Conservation (phyloP, 177 flowering plant species). For the Telopea speciosissima region DNA sequence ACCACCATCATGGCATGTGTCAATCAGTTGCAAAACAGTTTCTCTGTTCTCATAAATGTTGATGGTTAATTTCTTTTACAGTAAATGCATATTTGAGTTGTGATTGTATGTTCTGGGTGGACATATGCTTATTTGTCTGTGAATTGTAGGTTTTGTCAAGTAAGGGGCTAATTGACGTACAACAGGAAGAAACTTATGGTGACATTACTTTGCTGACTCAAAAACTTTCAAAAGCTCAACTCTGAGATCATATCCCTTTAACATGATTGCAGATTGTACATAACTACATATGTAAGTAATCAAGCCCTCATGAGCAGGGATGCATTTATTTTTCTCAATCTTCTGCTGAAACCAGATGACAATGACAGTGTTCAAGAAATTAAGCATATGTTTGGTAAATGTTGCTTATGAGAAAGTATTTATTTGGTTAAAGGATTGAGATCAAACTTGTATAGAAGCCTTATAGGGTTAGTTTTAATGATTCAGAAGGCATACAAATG, state of each 20-base stretch:
- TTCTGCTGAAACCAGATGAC: too few species aligned
- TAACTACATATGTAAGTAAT: slow-evolving; percentile 24
- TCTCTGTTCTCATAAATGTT: too few species aligned
- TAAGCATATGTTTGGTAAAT: too few species aligned
- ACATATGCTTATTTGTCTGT: not conserved
- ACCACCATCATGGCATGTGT: not conserved
- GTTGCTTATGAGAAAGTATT: too few species aligned
- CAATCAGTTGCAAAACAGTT: too few species aligned
- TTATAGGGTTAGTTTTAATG: too few species aligned
- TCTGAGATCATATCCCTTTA: slow-evolving; percentile 14
- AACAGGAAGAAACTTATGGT: slow-evolving; percentile 70
- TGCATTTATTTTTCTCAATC: too few species aligned
- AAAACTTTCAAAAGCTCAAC: slow-evolving; percentile 33
- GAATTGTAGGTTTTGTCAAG: slow-evolving; percentile 64
- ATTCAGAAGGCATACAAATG: too few species aligned
- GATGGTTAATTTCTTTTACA: not conserved
- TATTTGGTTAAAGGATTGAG: too few species aligned
- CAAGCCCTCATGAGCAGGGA: too few species aligned
- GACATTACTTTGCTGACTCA: slow-evolving; percentile 55
- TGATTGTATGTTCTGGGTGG: not conserved
- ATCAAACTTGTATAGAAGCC: too few species aligned
- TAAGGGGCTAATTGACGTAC: slow-evolving; percentile 44
- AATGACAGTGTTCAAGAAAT: too few species aligned
- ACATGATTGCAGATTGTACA: not conserved
- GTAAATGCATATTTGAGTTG: not conserved